Conservation (phyloP, 352 stramenopile species). For the Phytophthora sp. region DNA sequence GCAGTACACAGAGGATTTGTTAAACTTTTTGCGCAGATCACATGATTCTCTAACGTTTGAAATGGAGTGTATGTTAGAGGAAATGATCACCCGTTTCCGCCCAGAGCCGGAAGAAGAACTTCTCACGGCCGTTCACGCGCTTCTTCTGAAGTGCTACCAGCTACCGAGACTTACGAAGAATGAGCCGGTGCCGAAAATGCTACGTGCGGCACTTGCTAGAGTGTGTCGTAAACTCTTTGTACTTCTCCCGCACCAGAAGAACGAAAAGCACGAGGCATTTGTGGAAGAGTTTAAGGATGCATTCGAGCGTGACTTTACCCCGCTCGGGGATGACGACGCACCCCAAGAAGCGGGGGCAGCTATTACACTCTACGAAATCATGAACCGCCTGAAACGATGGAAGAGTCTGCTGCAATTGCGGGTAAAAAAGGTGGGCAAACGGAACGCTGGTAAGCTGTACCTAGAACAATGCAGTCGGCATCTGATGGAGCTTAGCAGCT, state of each 20-base stretch:
- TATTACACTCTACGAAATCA: slow-evolving; percentile 82
- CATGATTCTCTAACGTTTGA: slow-evolving; percentile 91
- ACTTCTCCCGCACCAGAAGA: slow-evolving; percentile 80
- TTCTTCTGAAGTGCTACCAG: slow-evolving; percentile 95
- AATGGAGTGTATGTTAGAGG: slow-evolving; percentile 98
- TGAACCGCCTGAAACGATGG: slow-evolving; percentile 92
- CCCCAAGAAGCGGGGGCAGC: slow-evolving; percentile 28
- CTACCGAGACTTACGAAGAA: slow-evolving; percentile 79
- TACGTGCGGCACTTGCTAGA: slow-evolving; percentile 90
- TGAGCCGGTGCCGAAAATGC: slow-evolving; percentile 86
- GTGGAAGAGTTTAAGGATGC: slow-evolving; percentile 86
- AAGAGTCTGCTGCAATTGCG: slow-evolving; percentile 89
- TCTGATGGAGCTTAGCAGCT: slow-evolving; percentile 87
- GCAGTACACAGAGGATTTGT: slow-evolving; percentile 93
- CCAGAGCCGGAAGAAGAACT: slow-evolving; percentile 98
- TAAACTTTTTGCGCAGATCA: slow-evolving; percentile 94
- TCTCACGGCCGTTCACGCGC: slow-evolving; percentile 94
- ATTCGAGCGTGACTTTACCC: slow-evolving; percentile 89
- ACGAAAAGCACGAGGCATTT: slow-evolving; percentile 89
- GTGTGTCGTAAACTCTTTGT: slow-evolving; percentile 94
- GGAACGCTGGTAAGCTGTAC: slow-evolving; percentile 72
- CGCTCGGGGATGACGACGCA: slow-evolving; percentile 31
- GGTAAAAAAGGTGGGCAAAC: slow-evolving; percentile 78
- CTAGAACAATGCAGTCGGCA: slow-evolving; percentile 91
- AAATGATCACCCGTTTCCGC: slow-evolving; percentile 98